phyloP scores from a whole-genome alignment of 768 basidiomycete species.

The Flagelloscypha sp. region DNA sequence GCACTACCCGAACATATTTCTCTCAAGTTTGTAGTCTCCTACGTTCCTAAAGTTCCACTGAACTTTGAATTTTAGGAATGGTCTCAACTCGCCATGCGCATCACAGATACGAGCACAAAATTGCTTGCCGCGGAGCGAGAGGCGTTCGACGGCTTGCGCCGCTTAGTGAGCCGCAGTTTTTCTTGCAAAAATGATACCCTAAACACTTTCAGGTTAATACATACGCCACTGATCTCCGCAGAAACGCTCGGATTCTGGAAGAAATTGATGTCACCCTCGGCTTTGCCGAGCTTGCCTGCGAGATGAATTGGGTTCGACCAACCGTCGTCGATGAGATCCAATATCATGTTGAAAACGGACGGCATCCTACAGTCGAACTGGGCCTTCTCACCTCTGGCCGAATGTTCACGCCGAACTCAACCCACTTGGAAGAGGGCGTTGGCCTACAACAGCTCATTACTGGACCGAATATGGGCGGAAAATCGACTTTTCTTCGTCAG shows the following conservation, averaged over 20 bases:
- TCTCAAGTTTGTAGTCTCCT: constrained; percentile 38
- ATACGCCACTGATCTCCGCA: constrained; percentile 47
- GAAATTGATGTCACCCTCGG: constrained; percentile 81
- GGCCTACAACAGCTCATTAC: too few species aligned
- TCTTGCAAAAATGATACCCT: neutral
- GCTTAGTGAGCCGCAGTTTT: constrained; percentile 40
- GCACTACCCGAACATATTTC: constrained; percentile 63
- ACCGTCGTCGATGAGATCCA: constrained; percentile 56
- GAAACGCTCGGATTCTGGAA: constrained; percentile 72
- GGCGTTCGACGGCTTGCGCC: constrained; percentile 61
- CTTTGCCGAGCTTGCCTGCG: constrained; percentile 73
- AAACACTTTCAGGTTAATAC: constrained; percentile 46
- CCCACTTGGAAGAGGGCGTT: too few species aligned
- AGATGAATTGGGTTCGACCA: constrained; percentile 72
- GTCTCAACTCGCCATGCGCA: constrained; percentile 64
- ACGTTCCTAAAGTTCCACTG: neutral
- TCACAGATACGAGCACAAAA: constrained; percentile 46
- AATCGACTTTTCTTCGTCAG: constrained; percentile 89
- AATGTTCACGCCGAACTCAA: constrained; percentile 78
- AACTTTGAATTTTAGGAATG: constrained; percentile 42
- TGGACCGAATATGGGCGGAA: constrained; percentile 94
- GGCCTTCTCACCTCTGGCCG: constrained; percentile 70
- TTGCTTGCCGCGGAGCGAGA: constrained; percentile 58
- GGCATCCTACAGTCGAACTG: constrained; percentile 90
- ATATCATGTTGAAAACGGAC: constrained; percentile 68